Conservation (phyloP, 208 protist genomes). For the Wallacemonas collosoma region DNA sequence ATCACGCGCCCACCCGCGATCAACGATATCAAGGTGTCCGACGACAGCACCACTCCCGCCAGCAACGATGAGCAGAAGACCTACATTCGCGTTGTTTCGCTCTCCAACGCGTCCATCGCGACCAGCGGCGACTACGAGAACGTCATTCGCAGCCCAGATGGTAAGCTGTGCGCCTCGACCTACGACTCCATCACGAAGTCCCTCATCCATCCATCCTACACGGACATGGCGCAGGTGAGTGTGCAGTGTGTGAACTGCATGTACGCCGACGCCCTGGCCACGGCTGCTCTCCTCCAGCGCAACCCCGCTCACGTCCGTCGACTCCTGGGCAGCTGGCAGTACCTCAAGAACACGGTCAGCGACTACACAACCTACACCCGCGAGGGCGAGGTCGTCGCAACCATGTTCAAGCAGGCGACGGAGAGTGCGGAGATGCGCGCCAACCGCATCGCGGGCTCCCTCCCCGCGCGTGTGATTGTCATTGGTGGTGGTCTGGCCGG, state of each 20-base stretch:
- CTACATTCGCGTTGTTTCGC: conserved; percentile 53
- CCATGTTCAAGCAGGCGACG: conserved; percentile 71
- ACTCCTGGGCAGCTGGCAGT: conserved; percentile 71
- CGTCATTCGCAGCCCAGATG: conserved; percentile 42
- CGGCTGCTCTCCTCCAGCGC: conserved; percentile 66
- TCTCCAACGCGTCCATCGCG: conserved; percentile 63
- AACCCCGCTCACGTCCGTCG: conserved; percentile 51
- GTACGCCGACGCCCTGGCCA: conserved; percentile 84
- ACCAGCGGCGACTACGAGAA: conserved; percentile 76
- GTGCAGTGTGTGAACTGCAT: conserved; percentile 83
- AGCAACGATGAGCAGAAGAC: conserved; percentile 23
- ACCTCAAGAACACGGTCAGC: conserved; percentile 52
- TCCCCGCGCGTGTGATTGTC: conserved; percentile 78
- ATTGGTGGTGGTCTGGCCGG: conserved; percentile 88
- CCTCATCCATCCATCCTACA: conserved; percentile 43
- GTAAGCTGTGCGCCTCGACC: conserved; percentile 46
- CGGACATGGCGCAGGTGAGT: conserved; percentile 59
- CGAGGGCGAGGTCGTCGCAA: conserved; percentile 58
- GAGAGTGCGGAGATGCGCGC: conserved; percentile 53
- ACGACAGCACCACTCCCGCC: conserved; percentile 16
- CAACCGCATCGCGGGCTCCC: conserved; percentile 58
- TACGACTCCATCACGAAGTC: conserved; percentile 38
- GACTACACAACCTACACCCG: conserved; percentile 73
- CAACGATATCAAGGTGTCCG: conserved; percentile 32
- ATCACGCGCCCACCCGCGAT: conserved; percentile 56